phyloP scores from a whole-genome alignment of 371 early-diverging fungal species.

The Saksenaea oblongispora region DNA sequence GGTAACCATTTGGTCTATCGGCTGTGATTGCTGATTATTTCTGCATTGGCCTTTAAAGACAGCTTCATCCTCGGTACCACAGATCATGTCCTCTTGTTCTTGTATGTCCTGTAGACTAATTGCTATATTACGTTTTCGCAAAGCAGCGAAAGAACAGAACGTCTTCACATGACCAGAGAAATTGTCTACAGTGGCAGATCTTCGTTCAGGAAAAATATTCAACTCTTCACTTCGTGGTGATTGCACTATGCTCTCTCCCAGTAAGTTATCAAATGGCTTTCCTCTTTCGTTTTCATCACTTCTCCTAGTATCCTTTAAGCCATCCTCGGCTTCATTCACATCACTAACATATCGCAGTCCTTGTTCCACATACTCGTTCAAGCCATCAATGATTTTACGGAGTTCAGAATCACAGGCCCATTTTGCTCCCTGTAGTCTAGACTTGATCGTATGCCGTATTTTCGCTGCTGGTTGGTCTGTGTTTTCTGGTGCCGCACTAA shows the following conservation, averaged over 20 bases:
- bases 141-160: neutral
- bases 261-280: neutral
- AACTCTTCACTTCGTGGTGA: neutral
- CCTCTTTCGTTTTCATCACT: conserved; percentile 28
- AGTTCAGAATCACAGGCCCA: conserved; percentile 50
- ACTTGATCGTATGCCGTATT: conserved; percentile 40
- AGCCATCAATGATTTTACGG: conserved; percentile 65
- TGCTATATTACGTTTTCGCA: neutral
- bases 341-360: conserved; percentile 64
- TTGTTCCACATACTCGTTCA: conserved; percentile 72
- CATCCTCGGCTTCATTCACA: conserved; percentile 27
- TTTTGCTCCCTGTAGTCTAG: conserved; percentile 44
- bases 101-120: neutral
- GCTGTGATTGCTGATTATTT: neutral
- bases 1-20: conserved; percentile 34
- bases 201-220: neutral
- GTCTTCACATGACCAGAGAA: neutral
- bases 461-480: conserved; percentile 15
- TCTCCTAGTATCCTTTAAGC: conserved; percentile 15
- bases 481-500: conserved; percentile 5
- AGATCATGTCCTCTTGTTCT: neutral
- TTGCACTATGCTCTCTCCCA: neutral
- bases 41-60: neutral
- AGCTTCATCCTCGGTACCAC: neutral
- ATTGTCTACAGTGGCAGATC: neutral